Evolutionary conservation across 1,284 basidiomycete species (phyloP).

Genomic region (Heterobasidion annosum): DNA sequence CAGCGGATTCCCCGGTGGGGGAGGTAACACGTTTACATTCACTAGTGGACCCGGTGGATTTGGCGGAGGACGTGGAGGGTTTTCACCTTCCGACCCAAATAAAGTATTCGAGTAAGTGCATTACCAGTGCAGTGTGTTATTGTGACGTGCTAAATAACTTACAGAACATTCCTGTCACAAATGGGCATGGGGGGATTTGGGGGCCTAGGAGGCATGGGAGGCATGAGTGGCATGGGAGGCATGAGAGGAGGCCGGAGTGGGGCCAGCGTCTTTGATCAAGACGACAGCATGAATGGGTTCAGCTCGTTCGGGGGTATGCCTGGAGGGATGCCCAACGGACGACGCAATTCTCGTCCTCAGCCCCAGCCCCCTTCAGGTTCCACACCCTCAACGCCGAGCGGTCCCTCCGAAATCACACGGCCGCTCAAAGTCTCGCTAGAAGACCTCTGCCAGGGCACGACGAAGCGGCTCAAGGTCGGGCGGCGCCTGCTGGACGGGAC

Average conservation of each 20-base stretch:
- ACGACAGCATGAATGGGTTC: slow-evolving; percentile 38
- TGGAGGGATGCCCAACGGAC: slow-evolving; percentile 38
- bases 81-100: slow-evolving; percentile 77
- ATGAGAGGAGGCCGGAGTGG: slow-evolving; percentile 29
- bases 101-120: slow-evolving; percentile 80
- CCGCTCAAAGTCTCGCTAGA: slow-evolving; percentile 85
- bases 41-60: slow-evolving; percentile 35
- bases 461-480: slow-evolving; percentile 87
- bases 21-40: slow-evolving; percentile 52
- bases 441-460: slow-evolving; percentile 85
- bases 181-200: slow-evolving; percentile 24
- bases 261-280: slow-evolving; percentile 35
- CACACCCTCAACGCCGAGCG: slow-evolving; percentile 24
- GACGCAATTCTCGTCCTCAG: slow-evolving; percentile 10
- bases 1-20: slow-evolving; percentile 42
- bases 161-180: slow-evolving; percentile 59
- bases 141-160: slow-evolving; percentile 14
- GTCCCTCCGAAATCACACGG: slow-evolving; percentile 62
- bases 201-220: slow-evolving; percentile 31
- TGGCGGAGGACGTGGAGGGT: slow-evolving; percentile 38
- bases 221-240: slow-evolving; percentile 32
- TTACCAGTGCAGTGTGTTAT: not conserved
- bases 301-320: slow-evolving; percentile 34
- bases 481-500: slow-evolving; percentile 64
- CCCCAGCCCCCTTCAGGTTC: slow-evolving; percentile 10